Base-by-base conservation (phyloP, 306 rosid genomes). In the Dalbergia cochinchinensis region DNA sequence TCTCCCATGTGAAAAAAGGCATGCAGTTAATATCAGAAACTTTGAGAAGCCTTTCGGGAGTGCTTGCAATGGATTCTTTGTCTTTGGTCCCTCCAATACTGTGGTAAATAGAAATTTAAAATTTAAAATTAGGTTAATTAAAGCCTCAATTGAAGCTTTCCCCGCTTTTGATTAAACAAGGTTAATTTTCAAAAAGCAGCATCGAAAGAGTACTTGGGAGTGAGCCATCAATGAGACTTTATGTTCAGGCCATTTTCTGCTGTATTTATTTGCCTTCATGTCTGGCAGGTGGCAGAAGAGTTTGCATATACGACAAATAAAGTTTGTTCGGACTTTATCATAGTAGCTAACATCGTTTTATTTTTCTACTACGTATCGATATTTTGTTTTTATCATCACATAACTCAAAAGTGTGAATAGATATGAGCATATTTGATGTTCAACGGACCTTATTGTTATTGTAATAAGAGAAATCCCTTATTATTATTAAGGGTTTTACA, bases 61-160 rank as follows among this genome's bases (percentile, higher is more conserved):
- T 26, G n/a, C n/a, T 45, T 68, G 73, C 13, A 41, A 41, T 26
- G 60, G 48, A n/a, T 18, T 76, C 66, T 42, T 66, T 61, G 60
- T 67, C 14, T 41, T 8, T 12, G 53, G 53, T 31, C 51, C 6
- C 44, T 45, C 60, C 16, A 74, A 61, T 74, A 74, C 11, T n/a
- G 79, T 44, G 62, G 8, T 22, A 60, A 59, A 19, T 14, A 0
- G 11, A 20, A 4, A 37, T 6, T 37, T 4, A 2, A 4, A 37
- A 37, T 4, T 37, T 37, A 2, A 37, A 37, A 44, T 44, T 44
- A 9, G 66, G 74, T 45, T 19, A 78, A 68, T 57, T 65, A 65
- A 65, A 73, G 69, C 61, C 69, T 26, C 69, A 8, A 65, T 65
- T 55, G 11, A 55, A 22, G 84, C 69, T n/a, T 54, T 4, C 39